These are phyloP conservation scores for Microthyrium microscopicum DNA, from an alignment of 2,329 filamentous ascomycete genomes.

Conservation along the genomic window DNA sequence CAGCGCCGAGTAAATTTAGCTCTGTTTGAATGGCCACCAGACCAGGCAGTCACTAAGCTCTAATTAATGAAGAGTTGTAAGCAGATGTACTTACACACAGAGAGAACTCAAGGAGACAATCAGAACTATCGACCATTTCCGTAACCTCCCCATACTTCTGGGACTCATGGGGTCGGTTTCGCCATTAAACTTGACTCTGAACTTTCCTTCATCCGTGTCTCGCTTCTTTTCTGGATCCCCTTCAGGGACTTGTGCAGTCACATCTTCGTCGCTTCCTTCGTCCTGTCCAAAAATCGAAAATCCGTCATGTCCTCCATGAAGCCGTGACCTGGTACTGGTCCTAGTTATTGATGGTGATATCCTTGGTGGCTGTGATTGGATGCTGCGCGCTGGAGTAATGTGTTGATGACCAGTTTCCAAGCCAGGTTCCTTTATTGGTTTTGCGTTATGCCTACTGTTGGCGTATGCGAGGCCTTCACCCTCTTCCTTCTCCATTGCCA, in stretches of 20 bases:
- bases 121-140: slow-evolving; percentile 64
- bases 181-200: slow-evolving; percentile 59
- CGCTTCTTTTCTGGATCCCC: slow-evolving; percentile 11
- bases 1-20: too few species aligned
- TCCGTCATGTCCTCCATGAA: too few species aligned
- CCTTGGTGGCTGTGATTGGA: too few species aligned
- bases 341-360: too few species aligned
- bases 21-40: too few species aligned
- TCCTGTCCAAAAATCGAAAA: neutral
- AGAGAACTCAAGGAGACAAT: slow-evolving; percentile 60
- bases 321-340: too few species aligned
- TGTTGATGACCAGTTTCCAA: too few species aligned
- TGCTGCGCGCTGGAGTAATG: too few species aligned
- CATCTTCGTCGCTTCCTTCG: slow-evolving; percentile 10
- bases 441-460: too few species aligned
- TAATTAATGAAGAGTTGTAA: slow-evolving; percentile 46
- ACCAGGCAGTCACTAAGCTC: slow-evolving; percentile 1
- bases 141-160: slow-evolving; percentile 44
- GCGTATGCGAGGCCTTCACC: too few species aligned
- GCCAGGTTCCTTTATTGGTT: too few species aligned
- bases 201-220: slow-evolving; percentile 27
- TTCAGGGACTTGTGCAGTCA: slow-evolving; percentile 13
- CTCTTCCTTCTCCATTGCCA: too few species aligned
- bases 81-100: slow-evolving; percentile 67
- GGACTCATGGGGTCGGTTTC: slow-evolving; percentile 61